Evolutionary conservation across 2,329 filamentous ascomycete species (phyloP), one percentile per base, ranked within the genome.

Genomic region (Sporothrix pseudoabietina): DNA sequence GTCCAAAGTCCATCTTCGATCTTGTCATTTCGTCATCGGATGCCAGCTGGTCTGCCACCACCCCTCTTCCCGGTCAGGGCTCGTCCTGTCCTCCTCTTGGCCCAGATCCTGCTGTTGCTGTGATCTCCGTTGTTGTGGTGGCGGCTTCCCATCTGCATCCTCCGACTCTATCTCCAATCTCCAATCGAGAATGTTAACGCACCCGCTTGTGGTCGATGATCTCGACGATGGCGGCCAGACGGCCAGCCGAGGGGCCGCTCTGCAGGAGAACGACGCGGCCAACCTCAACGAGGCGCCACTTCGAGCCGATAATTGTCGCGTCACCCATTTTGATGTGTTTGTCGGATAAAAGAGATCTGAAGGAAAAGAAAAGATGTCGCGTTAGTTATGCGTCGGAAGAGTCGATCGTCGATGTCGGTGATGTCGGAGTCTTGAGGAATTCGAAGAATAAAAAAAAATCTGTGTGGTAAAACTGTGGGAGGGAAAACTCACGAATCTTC

Each of bases 151-250:
- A 39, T 35, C 57, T 35, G 35, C 35, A 35, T 35, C 26, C 26
- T 26, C 26, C 26, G 19, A 55, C 10, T 5, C 57, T 30, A 22
- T 39, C 30, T 26, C 4, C 52, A 47, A 6, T 47, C 26, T n/a
- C 12, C 19, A 16, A 16, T 71, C n/a, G n/a, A 6, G 22, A 30
- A 54, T 26, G 10, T n/a, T 22, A 73, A 94, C 96, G 84, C 97
- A 99, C 96, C 87, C 96, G 94, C 91, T 97, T 98, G 92, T 99
- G 95, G 88, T 99, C 96, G 87, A 99, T 96, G 86, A 99, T 98
- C 91, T 99, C 95, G 86, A 97, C 94, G 82, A 99, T 95, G 81
- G 91, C 88, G 82, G 94, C 97, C 81, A 98, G 90, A 84, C 93
- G 93, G 87, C 94, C 94, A 80, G 88, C 87, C 87, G 87, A 92